A percentile compares a stretch with the other conserved stretches of the same genome.
Conservation (phyloP, 352 stramenopile genomes). For the Phytophthora crassamura region DNA sequence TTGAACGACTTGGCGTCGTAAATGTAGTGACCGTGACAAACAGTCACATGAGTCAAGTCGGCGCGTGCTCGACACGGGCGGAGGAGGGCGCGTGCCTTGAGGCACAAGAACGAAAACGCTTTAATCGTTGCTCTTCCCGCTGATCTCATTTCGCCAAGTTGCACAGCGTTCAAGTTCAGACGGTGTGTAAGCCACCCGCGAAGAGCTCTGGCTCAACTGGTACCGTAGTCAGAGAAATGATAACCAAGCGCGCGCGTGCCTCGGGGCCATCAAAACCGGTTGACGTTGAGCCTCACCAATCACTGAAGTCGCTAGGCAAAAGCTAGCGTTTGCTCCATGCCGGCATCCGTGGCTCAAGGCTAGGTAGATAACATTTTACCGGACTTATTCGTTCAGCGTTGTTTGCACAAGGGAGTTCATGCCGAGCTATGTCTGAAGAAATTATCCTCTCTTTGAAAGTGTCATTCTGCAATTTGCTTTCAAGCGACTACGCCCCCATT, state of each 20-base stretch:
- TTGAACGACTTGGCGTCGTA: background rate
- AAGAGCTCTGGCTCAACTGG: conserved; percentile 2
- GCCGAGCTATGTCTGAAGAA: background rate
- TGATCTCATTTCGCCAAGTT: background rate
- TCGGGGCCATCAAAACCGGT: background rate
- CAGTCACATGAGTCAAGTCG: conserved; percentile 16
- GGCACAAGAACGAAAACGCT: background rate
- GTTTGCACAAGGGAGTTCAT: too few relatives aligned
- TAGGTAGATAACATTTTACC: too few relatives aligned
- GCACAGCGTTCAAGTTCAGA: background rate
- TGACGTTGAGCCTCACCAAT: too few relatives aligned
- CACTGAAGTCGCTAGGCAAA: too few relatives aligned
- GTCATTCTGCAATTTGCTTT: conserved; percentile 26
- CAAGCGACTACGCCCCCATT: background rate
- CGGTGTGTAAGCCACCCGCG: background rate
- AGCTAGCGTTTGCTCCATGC: too few relatives aligned
- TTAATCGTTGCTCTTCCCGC: background rate
- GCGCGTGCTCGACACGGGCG: conserved; percentile 8
- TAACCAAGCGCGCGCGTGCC: conserved; percentile 5
- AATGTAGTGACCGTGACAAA: conserved; percentile 13
- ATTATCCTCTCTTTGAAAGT: background rate
- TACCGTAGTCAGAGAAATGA: background rate
- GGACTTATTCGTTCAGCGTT: too few relatives aligned
- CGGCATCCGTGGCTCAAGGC: too few relatives aligned
- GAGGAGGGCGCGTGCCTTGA: background rate